phyloP scores from a whole-genome alignment of 148 eudicot genomes.

The Chenopodium quinoa region DNA sequence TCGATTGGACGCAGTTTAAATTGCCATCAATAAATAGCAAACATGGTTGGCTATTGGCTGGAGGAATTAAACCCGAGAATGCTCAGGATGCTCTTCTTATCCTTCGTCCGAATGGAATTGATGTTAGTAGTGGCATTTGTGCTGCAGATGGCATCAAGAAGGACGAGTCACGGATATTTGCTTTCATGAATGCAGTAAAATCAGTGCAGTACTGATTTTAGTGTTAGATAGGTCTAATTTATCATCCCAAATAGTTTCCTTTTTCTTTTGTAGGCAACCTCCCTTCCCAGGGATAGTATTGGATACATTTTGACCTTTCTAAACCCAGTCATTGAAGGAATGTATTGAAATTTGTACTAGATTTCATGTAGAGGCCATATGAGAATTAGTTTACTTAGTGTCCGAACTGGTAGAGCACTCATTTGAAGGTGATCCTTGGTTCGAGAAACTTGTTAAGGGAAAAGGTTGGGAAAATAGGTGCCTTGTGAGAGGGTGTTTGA shows the following conservation, averaged over 20 bases:
- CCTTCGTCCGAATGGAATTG: slow-evolving; percentile 73
- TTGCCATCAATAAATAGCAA: slow-evolving; percentile 65
- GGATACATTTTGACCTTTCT: neutral
- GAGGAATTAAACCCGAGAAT: slow-evolving; percentile 75
- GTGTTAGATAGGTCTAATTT: neutral
- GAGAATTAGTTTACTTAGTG: too few relatives aligned
- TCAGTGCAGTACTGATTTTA: slow-evolving; percentile 43
- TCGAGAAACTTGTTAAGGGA: too few relatives aligned
- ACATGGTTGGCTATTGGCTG: slow-evolving; percentile 88
- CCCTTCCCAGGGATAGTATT: neutral
- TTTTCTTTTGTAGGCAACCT: neutral
- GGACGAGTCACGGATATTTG: slow-evolving; percentile 48
- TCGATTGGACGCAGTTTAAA: slow-evolving; percentile 71
- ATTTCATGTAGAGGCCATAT: too few relatives aligned
- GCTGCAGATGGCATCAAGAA: slow-evolving; percentile 68
- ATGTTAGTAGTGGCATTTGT: slow-evolving; percentile 94
- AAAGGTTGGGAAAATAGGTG: too few relatives aligned
- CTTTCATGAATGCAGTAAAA: slow-evolving; percentile 69
- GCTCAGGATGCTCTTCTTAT: slow-evolving; percentile 58
- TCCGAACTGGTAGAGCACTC: too few relatives aligned
- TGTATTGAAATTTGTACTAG: neutral
- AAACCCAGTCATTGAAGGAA: neutral
- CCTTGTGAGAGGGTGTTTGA: too few relatives aligned
- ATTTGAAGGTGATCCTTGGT: too few relatives aligned
- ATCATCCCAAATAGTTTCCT: neutral